Conservation (phyloP, 495 filamentous ascomycete genomes). For the Durotheca rogersii region DNA sequence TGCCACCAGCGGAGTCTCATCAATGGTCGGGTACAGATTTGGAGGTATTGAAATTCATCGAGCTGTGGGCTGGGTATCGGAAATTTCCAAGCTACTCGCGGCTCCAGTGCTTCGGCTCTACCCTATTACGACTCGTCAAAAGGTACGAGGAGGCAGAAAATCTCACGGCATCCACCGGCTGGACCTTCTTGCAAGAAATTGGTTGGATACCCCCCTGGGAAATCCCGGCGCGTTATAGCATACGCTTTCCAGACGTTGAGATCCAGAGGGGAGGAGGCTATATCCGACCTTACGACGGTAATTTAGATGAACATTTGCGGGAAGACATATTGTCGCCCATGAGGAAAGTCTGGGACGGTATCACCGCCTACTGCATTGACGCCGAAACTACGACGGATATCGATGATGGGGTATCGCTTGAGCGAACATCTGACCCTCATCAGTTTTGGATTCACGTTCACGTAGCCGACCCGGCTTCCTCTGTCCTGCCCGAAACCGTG, state of each 20-base stretch:
- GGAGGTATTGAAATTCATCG: slow-evolving; percentile 67
- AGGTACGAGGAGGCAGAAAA: slow-evolving; percentile 61
- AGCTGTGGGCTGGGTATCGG: slow-evolving; percentile 62
- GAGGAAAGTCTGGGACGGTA: slow-evolving; percentile 68
- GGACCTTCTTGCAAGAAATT: slow-evolving; percentile 80
- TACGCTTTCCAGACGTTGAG: slow-evolving; percentile 53
- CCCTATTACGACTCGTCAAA: slow-evolving; percentile 69
- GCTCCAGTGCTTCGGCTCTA: slow-evolving; percentile 62
- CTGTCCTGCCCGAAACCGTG: slow-evolving; percentile 57
- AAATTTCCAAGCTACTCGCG: slow-evolving; percentile 49
- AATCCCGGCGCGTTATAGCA: slow-evolving; percentile 62
- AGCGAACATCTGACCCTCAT: slow-evolving; percentile 55
- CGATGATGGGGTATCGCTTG: slow-evolving; percentile 86
- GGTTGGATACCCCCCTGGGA: slow-evolving; percentile 83
- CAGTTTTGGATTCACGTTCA: slow-evolving; percentile 87
- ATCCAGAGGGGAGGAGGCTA: slow-evolving; percentile 46
- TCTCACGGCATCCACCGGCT: slow-evolving; percentile 59
- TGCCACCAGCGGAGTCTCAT: slow-evolving; percentile 12
- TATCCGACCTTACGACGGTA: slow-evolving; percentile 37
- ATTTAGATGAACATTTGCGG: slow-evolving; percentile 27
- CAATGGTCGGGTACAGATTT: slow-evolving; percentile 52
- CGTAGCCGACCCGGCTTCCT: slow-evolving; percentile 91
- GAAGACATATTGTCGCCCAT: slow-evolving; percentile 54
- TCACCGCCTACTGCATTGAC: slow-evolving; percentile 85
- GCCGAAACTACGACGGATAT: slow-evolving; percentile 69